Conservation (phyloP, 208 protist genomes). For the Trypanosomatidae sp. region DNA sequence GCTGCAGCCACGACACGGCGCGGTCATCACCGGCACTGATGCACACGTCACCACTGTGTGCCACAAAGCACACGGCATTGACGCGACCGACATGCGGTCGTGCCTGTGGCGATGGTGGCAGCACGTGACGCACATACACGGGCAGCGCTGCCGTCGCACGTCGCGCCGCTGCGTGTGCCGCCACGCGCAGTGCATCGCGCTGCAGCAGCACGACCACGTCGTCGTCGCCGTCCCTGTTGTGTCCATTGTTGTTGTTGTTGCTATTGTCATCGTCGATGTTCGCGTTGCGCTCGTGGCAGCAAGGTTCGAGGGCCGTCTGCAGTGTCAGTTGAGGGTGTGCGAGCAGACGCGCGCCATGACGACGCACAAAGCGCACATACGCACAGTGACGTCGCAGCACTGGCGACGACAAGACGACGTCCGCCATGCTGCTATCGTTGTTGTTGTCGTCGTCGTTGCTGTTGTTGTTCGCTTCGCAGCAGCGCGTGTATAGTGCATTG, state of each 20-base stretch:
- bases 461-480: too few species aligned
- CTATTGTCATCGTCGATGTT: too few species aligned
- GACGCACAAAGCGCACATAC: conserved; percentile 2
- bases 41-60: conserved; percentile 25
- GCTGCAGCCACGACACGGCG: conserved; percentile 30
- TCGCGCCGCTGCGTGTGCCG: conserved; percentile 12
- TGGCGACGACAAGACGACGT: conserved; percentile 2
- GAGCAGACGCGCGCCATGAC: not conserved
- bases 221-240: too few species aligned
- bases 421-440: conserved; percentile 31
- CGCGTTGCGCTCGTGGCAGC: too few species aligned
- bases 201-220: too few species aligned
- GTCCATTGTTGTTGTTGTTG: too few species aligned
- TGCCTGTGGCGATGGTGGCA: too few species aligned
- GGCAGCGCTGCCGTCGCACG: not conserved
- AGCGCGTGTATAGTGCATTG: conserved; percentile 41
- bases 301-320: too few species aligned
- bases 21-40: conserved; percentile 43
- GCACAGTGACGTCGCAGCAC: conserved; percentile 2
- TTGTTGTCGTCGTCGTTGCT: too few species aligned
- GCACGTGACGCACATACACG: not conserved
- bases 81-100: too few species aligned
- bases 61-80: conserved; percentile 15
- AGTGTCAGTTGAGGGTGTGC: not conserved
- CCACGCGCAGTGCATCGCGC: conserved; percentile 14